A percentile compares a stretch with the other conserved stretches of the same genome.
Conservation (phyloP, 495 filamentous ascomycete species). For the Rhizodiscina lignyota region DNA sequence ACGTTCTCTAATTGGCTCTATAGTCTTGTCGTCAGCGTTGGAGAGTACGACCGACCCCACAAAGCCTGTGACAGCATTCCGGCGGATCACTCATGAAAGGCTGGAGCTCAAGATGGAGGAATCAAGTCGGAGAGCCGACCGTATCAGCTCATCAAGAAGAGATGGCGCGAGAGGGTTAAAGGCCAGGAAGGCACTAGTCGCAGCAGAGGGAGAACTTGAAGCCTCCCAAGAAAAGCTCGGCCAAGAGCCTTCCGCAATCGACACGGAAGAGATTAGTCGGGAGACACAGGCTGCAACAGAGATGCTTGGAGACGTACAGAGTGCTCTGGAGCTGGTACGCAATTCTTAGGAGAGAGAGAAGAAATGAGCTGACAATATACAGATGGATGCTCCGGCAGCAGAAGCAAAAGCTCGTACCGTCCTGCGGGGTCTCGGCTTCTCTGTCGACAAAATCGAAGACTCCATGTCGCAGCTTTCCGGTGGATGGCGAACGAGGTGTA, state of each 20-base stretch:
- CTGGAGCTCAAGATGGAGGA: slow-evolving; percentile 45
- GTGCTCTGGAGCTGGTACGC: slow-evolving; percentile 7
- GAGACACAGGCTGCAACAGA: slow-evolving; percentile 16
- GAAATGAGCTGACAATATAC: background rate
- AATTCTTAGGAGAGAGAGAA: background rate
- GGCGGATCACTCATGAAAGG: slow-evolving; percentile 40
- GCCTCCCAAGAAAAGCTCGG: slow-evolving; percentile 35
- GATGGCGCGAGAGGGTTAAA: slow-evolving; percentile 57
- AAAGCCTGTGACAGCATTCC: slow-evolving; percentile 38
- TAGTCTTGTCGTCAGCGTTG: slow-evolving; percentile 29
- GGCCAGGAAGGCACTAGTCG: slow-evolving; percentile 51
- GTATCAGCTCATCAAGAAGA: slow-evolving; percentile 53
- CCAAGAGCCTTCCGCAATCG: background rate
- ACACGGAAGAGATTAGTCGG: slow-evolving; percentile 6
- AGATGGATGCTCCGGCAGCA: slow-evolving; percentile 15
- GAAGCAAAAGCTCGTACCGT: slow-evolving; percentile 15
- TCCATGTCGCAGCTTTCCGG: slow-evolving; percentile 52
- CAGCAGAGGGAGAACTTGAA: slow-evolving; percentile 44
- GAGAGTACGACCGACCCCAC: slow-evolving; percentile 31
- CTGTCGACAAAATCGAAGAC: slow-evolving; percentile 35
- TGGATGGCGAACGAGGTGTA: slow-evolving; percentile 62
- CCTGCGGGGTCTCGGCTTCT: slow-evolving; percentile 49
- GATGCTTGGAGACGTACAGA: slow-evolving; percentile 14
- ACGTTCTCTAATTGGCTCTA: background rate
- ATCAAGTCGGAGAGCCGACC: slow-evolving; percentile 51